Base-by-base conservation (phyloP, 768 basidiomycete species). In the Auricularia auricula-judae region DNA sequence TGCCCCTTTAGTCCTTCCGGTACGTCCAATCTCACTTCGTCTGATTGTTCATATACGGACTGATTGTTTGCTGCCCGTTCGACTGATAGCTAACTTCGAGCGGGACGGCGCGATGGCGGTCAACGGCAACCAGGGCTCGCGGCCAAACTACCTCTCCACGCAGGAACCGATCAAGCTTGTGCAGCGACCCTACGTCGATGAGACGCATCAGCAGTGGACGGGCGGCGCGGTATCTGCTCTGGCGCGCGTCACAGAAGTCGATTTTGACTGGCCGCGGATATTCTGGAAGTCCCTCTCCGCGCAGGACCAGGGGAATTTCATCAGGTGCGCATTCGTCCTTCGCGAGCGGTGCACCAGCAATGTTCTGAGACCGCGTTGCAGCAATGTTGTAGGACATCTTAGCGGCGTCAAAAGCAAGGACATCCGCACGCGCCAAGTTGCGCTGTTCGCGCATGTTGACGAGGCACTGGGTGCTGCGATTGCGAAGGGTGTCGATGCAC, bases 191-290 rank as follows among this genome's bases (percentile, higher is more conserved):
- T 78, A 75, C 67, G 71, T 75, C 42, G 74, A 77, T 36, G 77
- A 78, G 16, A 77, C 75, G 36, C 77, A 79, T 63, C 77, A 76
- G 58, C 70, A 73, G 56, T 78, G 78, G 78, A 71, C 70, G 4
- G 77, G 78, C 18, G 78, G 78, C 54, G 78, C 77, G 3, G 72
- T 79, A 56, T 74, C 72, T 42, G 74, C 73, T 35, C 67, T 79
- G 42, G 73, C 75, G 44, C 68, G 69, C 12, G 73, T 76, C 36
- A 75, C 67, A 7, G 76, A 78, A 89, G 88, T 91, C 68, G 89
- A 92, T 78, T 92, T 91, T 70, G 89, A 91, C 77, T 90, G 91
- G 72, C 89, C 89, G 12, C 86, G 88, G 65, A 82, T 79, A 29
- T 74, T 91, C 63, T 91, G 84, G 80, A 71, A 69, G 65, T 83